Base-by-base conservation (phyloP, 768 basidiomycete species). In the Hygrophorus pudorinus region DNA sequence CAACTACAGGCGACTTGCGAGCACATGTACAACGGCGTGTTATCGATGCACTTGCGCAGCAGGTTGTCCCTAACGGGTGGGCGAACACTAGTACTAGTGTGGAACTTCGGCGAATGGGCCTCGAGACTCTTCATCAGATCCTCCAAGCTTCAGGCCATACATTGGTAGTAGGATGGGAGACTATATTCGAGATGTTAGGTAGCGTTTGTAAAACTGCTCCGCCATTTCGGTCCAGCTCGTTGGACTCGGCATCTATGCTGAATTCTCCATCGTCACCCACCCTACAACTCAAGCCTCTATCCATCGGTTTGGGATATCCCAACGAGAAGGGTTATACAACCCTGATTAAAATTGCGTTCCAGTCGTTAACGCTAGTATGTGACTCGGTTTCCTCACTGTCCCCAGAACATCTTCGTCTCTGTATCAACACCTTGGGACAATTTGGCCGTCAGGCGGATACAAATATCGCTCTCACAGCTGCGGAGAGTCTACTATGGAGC, bases 381-480 rank as follows among this genome's bases (percentile, higher is more conserved):
- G 94, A 99, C 57, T 88, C 88, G 2, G 75, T 97, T 6, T 81
- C 89, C 1, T 75, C 78, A 1, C 74, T 98, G 13, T 82, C 85
- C 0, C 75, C 81, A 0, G 76, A 81, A 18, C 84, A 94, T 54
- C 77, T 97, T 17, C 81, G 82, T 6, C 70, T 88, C 7, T 97
- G 92, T 53, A 94, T 98, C 62, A 77, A 72, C 48, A 93, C 94
- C 4, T 70, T 99, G 0, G 89, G 89, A 4, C 81, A 85, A 44
- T 99, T 94, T 61, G 92, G 93, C 6, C 76, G 82, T 13, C 94
- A 98, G 55, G 74, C 79, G 1, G 96, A 98, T 51, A 93, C 94
- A 31, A 99, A 99, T 53, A 94, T 99, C 45, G 88, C 92, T 1
- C 65, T 99, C 44, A 94, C 94, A 1, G 89, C 90, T 0, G 90